phyloP scores from a whole-genome alignment of 2,329 filamentous ascomycete genomes.

The Chaetothyriales sp. region DNA sequence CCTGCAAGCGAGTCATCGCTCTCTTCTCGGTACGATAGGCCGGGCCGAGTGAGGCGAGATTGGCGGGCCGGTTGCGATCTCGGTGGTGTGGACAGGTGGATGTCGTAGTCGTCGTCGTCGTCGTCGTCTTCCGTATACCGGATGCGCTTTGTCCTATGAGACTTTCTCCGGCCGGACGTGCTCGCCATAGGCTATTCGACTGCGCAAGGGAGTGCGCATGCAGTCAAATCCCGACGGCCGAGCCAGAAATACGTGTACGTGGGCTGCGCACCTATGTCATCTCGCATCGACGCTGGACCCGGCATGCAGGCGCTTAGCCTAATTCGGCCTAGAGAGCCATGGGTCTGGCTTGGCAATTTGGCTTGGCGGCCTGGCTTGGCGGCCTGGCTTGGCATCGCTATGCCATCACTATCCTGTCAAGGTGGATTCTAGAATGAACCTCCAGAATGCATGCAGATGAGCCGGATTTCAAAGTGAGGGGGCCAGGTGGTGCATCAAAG shows the following conservation, averaged over 20 bases:
- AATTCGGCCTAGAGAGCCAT: not conserved
- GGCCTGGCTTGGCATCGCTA: not conserved
- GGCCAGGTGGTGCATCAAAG: not conserved
- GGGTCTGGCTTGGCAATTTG: not conserved
- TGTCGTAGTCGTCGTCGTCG: not conserved
- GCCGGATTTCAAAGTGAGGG: not conserved
- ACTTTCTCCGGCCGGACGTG: not conserved
- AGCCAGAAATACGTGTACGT: not conserved
- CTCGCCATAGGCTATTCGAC: not conserved
- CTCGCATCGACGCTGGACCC: not conserved
- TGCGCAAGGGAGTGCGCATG: not conserved
- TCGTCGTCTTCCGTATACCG: not conserved
- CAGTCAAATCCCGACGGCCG: not conserved
- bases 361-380: no score
- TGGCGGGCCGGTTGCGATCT: not conserved
- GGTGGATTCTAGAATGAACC: no score
- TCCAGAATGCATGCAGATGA: not conserved
- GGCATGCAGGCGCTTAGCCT: not conserved
- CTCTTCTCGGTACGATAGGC: not conserved
- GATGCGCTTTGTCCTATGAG: not conserved
- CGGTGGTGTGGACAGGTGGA: not conserved
- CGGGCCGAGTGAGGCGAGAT: not conserved
- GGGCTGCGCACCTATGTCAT: not conserved
- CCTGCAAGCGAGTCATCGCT: not conserved
- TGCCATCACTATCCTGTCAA: not conserved